These are phyloP conservation scores for Thalassiosira ordinaria DNA, from an alignment of 352 stramenopile species.

Conservation along the genomic window DNA sequence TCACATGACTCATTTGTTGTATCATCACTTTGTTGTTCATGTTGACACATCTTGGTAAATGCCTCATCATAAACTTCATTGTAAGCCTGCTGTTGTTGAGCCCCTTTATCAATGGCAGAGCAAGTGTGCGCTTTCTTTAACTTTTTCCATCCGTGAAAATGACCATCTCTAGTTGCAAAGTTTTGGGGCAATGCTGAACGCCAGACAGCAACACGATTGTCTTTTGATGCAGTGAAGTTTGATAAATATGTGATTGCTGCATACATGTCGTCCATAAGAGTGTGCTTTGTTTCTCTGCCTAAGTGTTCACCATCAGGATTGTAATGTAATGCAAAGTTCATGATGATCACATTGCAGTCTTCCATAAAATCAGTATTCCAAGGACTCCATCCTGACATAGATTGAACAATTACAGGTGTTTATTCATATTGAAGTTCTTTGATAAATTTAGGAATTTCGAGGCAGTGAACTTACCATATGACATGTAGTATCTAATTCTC, in stretches of 20 bases:
- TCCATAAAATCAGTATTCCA: conserved; percentile 36
- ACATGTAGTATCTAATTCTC: conserved; percentile 40
- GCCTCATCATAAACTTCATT: conserved; percentile 26
- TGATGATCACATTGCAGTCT: conserved; percentile 33
- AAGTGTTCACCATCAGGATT: conserved; percentile 24
- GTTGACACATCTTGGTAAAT: conserved; percentile 23
- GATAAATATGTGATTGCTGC: conserved; percentile 40
- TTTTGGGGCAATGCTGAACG: conserved; percentile 37
- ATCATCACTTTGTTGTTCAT: neutral
- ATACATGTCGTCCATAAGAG: conserved; percentile 31
- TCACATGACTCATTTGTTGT: neutral
- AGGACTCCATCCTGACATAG: conserved; percentile 16
- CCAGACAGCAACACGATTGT: conserved; percentile 36
- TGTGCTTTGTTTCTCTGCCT: conserved; percentile 4
- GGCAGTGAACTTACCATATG: conserved; percentile 19
- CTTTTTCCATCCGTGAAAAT: conserved; percentile 34
- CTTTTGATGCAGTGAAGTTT: conserved; percentile 29
- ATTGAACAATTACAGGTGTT: neutral
- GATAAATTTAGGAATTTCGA: neutral
- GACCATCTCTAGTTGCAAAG: conserved; percentile 28
- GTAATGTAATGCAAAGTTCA: conserved; percentile 45
- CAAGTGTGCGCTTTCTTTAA: conserved; percentile 17
- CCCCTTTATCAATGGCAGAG: conserved; percentile 5
- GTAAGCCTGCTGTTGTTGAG: conserved; percentile 18
- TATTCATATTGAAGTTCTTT: neutral